Base-by-base conservation (phyloP, 306 rosid genomes). In the Rubus idaeus region DNA sequence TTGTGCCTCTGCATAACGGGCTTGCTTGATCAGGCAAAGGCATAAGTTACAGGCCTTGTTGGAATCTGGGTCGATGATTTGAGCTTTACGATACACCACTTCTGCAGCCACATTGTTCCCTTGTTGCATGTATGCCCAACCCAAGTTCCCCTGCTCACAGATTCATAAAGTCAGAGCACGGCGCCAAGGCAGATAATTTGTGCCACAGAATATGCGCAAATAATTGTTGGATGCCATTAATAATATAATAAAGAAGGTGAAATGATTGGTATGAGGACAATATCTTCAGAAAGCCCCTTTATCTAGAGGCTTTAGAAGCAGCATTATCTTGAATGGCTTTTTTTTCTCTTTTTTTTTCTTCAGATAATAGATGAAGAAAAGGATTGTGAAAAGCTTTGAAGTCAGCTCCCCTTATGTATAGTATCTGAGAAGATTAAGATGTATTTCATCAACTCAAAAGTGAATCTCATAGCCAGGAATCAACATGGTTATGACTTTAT, bases 81-180 rank as follows among this genome's bases (percentile, higher is more conserved):
- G 98, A 2, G 97, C 98, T 60, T 95, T 95, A 3, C 77, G 81
- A 67, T 90, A 88, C 7, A 92, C 96, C 0, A 76, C 97, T 78
- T 94, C 97, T 2, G 97, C 96, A 70, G 88, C 84, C 82, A 81
- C 50, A 68, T 88, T 86, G 82, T 89, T 89, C 47, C 63, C 75
- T 71, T 90, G 89, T 53, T 92, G 97, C 98, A 94, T 94, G 77
- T 91, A 94, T 3, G 98, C 97, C 98, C 98, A 94, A 5, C 98
- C 98, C 79, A 94, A 82, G 83, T 94, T 94, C 37, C 97, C 98
- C 96, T 94, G 86, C 70, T 12, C 37, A 76, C 46, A 46, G 8
- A 42, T 55, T 8, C 21, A 18, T 14, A 20, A 56, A 2, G 71
- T 67, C 40, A 75, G 58, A 60, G 10, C n/a, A 49, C 2, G 23